Evolutionary conservation across 2,329 filamentous ascomycete species (phyloP).

Genomic region (Pestalotiopsis sp.): DNA sequence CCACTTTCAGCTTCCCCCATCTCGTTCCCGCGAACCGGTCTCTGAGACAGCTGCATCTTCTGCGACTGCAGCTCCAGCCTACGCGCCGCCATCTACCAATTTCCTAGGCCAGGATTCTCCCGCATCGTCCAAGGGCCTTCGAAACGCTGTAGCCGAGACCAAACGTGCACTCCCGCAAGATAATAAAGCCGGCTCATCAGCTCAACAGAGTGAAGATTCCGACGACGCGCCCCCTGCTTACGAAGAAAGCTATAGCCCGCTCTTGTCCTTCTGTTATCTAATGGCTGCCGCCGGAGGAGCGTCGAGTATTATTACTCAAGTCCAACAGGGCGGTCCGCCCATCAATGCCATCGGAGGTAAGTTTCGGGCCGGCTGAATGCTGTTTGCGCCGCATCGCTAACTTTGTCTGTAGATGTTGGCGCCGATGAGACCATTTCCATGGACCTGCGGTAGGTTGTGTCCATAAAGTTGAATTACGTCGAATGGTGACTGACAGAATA

Average conservation of each 20-base stretch:
- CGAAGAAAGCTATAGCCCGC: constrained; percentile 89
- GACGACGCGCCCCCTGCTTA: constrained; percentile 94
- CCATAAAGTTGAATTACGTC: not conserved
- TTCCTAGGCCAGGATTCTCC: constrained; percentile 38
- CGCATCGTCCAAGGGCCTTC: constrained; percentile 40
- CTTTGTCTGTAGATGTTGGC: constrained; percentile 63
- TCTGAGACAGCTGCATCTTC: constrained; percentile 36
- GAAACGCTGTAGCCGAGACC: constrained; percentile 68
- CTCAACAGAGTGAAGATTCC: constrained; percentile 71
- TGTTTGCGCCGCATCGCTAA: constrained; percentile 13
- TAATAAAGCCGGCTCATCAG: constrained; percentile 73
- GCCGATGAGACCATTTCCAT: constrained; percentile 94
- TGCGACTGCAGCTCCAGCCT: constrained; percentile 56
- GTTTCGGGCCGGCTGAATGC: constrained; percentile 21
- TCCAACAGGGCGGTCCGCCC: constrained; percentile 89
- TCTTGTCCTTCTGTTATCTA: constrained; percentile 90
- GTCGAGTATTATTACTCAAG: constrained; percentile 98
- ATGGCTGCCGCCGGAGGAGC: constrained; percentile 98
- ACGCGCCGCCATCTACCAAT: constrained; percentile 47
- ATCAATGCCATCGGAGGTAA: constrained; percentile 87
- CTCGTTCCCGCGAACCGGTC: constrained; percentile 22
- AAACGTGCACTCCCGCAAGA: constrained; percentile 84
- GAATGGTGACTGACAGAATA: not conserved
- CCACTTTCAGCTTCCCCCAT: constrained; percentile 28
- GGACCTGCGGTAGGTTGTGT: constrained; percentile 76